Base-by-base conservation (phyloP, 768 basidiomycete genomes). In the Trametes punicea region DNA sequence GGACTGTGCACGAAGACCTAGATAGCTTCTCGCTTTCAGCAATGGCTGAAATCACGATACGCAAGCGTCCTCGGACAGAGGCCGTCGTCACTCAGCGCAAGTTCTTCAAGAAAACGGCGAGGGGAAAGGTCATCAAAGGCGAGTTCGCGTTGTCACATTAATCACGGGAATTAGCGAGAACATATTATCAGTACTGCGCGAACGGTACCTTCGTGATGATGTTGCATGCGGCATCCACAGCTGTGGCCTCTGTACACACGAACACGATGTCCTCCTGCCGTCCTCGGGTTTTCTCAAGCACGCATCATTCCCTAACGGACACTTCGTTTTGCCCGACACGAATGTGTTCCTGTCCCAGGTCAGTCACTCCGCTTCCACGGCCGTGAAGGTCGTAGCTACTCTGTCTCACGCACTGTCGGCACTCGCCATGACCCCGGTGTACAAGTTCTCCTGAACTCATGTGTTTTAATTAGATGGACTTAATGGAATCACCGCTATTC, bases 101-200 rank as follows among this genome's bases (percentile, higher is more conserved):
- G 69, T 98, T 94, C 72, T 90, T 94, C 78, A 96, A 92, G 72
- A 98, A 98, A 73, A 98, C 97, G 0, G 88, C 90, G 0, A 76
- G 83, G 63, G 97, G 97, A 15, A 95, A 94, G 67, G 92, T 99
- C 18, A 83, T 95, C 66, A 97, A 95, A 77, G 88, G 95, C 93
- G 45, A 40, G 77, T 56, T 16, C 30, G 6, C 16, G n/a, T 9
- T 8, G 33, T 55, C 45, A 31, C 57, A 52, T 50, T 25, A 46
- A 38, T 2, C 21, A 38, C 39, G 33, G 33, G 18, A 20, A 9
- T 46, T 29, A 57, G 46, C 50, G 34, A 46, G 18, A 6, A n/a
- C 16, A 6, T 21, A 41, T 25, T 15, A 40, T 7, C 27, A 67
- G 97, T 98, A 56, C 75, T 98, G 20, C 82, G 96, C 21, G 96